Percentiles rank a stretch among this genome's conserved stretches.
Evolutionary conservation across 495 filamentous ascomycete genomes (phyloP).

Genomic region (Lasiosphaeria ovina): DNA sequence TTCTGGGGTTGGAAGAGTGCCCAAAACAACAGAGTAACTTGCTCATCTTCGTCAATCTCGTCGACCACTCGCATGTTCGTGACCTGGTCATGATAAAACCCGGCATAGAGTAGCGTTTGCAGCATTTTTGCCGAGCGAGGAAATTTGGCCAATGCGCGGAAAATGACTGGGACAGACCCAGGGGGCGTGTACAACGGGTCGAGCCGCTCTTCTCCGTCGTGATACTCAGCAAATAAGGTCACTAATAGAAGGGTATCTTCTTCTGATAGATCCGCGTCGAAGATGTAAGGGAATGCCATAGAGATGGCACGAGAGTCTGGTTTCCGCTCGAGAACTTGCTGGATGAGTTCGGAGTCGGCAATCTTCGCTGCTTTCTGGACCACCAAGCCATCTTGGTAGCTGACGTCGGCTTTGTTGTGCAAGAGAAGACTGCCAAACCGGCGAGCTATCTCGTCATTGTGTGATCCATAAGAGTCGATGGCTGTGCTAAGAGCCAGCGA

Average conservation of each 20-base stretch:
- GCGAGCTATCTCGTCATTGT: conserved; percentile 33
- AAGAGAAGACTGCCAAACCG: conserved; percentile 38
- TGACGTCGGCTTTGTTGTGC: conserved; percentile 37
- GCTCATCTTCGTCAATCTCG: conserved; percentile 40
- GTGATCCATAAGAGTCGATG: conserved; percentile 32
- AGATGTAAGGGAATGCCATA: conserved; percentile 43
- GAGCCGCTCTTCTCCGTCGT: conserved; percentile 38
- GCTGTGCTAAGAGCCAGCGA: conserved; percentile 36
- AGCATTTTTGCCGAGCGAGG: conserved; percentile 44
- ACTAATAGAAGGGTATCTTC: conserved; percentile 37
- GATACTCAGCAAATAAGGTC: conserved; percentile 41
- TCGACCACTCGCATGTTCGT: conserved; percentile 33
- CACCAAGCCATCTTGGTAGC: conserved; percentile 39
- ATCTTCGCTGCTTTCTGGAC: conserved; percentile 41
- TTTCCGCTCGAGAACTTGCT: conserved; percentile 35
- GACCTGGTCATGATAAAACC: conserved; percentile 47
- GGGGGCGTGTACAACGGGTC: conserved; percentile 39
- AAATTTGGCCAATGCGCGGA: conserved; percentile 42
- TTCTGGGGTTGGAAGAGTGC: conserved; percentile 49
- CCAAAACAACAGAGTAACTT: conserved; percentile 47
- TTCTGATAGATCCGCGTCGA: conserved; percentile 37
- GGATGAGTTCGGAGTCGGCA: conserved; percentile 39
- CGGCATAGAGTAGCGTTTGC: conserved; percentile 41
- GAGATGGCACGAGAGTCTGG: conserved; percentile 40
- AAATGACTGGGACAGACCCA: conserved; percentile 36